These are phyloP conservation scores for Petunia hybrid DNA, from an alignment of 305 asterid species.

Conservation along the genomic window DNA sequence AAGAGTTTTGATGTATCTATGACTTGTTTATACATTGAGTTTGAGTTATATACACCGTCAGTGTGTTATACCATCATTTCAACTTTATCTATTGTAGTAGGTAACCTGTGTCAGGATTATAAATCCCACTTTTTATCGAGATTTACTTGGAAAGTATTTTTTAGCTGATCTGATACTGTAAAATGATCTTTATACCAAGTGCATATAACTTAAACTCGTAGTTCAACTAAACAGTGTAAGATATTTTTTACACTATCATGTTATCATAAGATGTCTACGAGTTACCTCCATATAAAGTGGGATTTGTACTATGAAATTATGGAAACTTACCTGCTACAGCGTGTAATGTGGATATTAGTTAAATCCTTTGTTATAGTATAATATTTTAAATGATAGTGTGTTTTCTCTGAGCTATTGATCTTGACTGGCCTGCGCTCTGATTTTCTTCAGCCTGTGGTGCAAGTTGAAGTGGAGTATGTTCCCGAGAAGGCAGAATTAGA, in stretches of 20 bases:
- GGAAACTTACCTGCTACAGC: no score
- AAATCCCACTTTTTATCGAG: neutral
- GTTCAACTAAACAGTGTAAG: no score
- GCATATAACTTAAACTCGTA: no score
- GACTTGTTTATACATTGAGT: no score
- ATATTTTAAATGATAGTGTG: no score
- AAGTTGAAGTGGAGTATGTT: slow-evolving; percentile 86
- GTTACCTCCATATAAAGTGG: no score
- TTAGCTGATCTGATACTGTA: neutral
- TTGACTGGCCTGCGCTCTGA: slow-evolving; percentile 16
- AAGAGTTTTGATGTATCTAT: no score
- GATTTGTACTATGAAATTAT: no score
- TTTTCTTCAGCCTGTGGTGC: slow-evolving; percentile 55
- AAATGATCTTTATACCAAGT: neutral
- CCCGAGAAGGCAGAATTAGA: slow-evolving; percentile 87
- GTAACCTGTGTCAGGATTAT: neutral
- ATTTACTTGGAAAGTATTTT: neutral
- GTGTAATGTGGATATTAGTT: no score
- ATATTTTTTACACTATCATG: no score
- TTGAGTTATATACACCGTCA: neutral
- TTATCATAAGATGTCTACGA: no score
- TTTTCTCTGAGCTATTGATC: neutral
- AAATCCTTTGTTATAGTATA: no score
- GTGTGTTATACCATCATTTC: neutral
- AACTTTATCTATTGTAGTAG: neutral